phyloP scores from a whole-genome alignment of 805 yeast species.

The Torulaspora franciscae region DNA sequence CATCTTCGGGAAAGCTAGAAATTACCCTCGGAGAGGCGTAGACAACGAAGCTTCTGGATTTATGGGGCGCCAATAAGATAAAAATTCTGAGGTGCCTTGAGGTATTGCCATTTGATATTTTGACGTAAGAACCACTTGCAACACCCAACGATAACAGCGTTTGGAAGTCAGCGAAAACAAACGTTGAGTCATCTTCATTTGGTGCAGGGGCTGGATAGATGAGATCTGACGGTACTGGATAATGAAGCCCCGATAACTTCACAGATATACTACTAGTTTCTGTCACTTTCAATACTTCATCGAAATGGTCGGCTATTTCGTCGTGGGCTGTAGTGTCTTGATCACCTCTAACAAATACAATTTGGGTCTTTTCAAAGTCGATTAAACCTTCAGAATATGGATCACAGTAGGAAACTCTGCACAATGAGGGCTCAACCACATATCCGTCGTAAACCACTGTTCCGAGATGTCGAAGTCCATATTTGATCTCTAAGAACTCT shows the following conservation, averaged over 20 bases:
- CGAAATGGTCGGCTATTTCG: background rate
- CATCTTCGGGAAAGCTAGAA: constrained; percentile 15
- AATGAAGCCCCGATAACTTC: constrained; percentile 12
- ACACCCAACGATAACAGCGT: constrained; percentile 20
- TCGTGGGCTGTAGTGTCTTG: background rate
- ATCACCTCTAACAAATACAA: constrained; percentile 20
- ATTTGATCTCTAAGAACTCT: constrained; percentile 24
- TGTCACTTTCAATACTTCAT: constrained; percentile 1
- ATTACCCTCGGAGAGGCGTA: constrained; percentile 28
- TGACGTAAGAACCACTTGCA: constrained; percentile 24
- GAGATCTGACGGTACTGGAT: constrained; percentile 16
- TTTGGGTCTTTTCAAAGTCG: constrained; percentile 19
- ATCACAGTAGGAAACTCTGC: constrained; percentile 19
- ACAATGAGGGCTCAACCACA: constrained; percentile 16
- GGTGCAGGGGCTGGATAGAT: constrained; percentile 12
- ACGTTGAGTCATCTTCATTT: constrained; percentile 27
- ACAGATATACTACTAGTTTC: constrained; percentile 1
- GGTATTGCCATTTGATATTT: constrained; percentile 6
- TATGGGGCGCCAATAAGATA: constrained; percentile 25
- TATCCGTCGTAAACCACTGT: constrained; percentile 21
- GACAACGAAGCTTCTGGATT: constrained; percentile 10
- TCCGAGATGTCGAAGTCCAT: constrained; percentile 10
- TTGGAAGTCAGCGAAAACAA: constrained; percentile 24
- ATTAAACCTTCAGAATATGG: constrained; percentile 23
- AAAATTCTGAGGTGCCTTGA: constrained; percentile 19